These are phyloP conservation scores for Saturnispora zaruensis DNA, from an alignment of 805 yeast species.

Conservation along the genomic window DNA sequence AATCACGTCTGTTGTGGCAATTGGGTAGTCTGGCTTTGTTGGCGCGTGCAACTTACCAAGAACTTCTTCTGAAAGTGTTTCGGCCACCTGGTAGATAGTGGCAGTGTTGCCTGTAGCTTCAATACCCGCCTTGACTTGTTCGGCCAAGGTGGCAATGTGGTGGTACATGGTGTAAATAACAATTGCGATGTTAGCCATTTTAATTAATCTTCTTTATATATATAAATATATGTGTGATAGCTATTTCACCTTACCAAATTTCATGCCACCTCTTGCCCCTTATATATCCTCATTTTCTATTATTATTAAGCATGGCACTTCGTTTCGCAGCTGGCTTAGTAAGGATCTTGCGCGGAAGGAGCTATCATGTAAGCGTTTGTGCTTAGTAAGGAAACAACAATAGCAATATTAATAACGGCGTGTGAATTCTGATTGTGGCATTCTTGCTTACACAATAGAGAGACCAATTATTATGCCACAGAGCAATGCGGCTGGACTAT, in stretches of 20 bases:
- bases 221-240: neutral
- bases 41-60: conserved; percentile 54
- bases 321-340: neutral
- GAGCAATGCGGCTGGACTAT: neutral
- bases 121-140: conserved; percentile 59
- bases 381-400: neutral
- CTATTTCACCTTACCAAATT: neutral
- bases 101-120: conserved; percentile 61
- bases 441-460: neutral
- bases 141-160: conserved; percentile 63
- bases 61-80: conserved; percentile 58
- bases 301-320: neutral
- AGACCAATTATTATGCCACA: neutral
- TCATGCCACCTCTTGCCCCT: neutral
- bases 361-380: neutral
- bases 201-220: neutral
- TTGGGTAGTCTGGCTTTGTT: conserved; percentile 53
- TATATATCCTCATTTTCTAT: neutral
- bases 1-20: conserved; percentile 53
- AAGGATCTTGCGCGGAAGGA: neutral
- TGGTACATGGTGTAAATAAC: conserved; percentile 71
- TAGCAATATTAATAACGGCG: neutral
- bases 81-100: conserved; percentile 65
- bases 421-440: neutral
- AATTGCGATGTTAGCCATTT: conserved; percentile 22